phyloP scores from a whole-genome alignment of 2,329 filamentous ascomycete genomes.

The Raffaelea arxii region DNA sequence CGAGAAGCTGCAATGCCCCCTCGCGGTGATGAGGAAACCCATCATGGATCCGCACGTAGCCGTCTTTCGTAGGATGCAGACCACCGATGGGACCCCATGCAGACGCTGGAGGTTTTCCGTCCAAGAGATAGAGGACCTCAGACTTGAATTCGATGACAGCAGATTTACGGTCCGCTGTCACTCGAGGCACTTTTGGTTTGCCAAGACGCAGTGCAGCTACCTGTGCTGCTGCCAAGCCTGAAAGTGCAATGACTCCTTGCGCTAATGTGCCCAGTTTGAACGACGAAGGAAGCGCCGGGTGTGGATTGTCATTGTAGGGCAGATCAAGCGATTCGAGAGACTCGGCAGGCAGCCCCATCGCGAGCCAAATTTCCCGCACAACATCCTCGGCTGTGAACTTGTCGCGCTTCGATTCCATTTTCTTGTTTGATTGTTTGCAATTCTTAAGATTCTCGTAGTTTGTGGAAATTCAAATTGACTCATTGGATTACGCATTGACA shows the following conservation, averaged over 20 bases:
- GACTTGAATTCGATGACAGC: conserved; percentile 44
- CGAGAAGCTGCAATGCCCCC: conserved; percentile 33
- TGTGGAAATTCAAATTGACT: no score
- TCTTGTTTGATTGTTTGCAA: no score
- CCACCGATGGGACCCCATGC: conserved; percentile 37
- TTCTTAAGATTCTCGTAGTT: no score
- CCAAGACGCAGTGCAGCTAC: conserved; percentile 26
- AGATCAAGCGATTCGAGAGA: neutral
- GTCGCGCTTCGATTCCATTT: no score
- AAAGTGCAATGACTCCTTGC: conserved; percentile 39
- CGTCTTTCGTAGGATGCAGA: conserved; percentile 39
- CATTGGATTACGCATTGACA: no score
- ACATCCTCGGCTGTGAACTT: neutral
- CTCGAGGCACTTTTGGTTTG: conserved; percentile 19
- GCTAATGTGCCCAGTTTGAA: conserved; percentile 45
- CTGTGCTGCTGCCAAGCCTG: conserved; percentile 38
- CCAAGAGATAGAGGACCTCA: conserved; percentile 36
- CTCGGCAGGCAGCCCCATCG: neutral
- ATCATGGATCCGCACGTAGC: conserved; percentile 46
- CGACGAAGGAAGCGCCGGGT: conserved; percentile 33
- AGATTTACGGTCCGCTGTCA: conserved; percentile 34
- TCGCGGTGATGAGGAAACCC: conserved; percentile 38
- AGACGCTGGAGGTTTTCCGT: conserved; percentile 22
- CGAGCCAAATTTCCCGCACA: neutral
- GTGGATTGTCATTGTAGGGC: neutral